Base-by-base conservation (phyloP, 75 land plant species). In the Pinus tabuliformis region DNA sequence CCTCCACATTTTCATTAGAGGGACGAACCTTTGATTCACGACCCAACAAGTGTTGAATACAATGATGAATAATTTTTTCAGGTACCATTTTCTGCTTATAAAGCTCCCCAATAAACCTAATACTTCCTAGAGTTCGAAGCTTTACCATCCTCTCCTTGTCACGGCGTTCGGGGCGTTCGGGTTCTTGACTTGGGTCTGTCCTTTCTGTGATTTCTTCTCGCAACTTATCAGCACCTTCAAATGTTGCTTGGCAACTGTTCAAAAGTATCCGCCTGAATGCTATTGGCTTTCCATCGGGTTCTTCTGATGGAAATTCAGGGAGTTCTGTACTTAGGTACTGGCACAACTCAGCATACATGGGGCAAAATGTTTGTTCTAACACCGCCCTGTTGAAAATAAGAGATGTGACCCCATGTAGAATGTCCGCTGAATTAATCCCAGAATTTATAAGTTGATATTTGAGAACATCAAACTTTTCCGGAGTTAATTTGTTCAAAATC, bases 401-500 rank as follows among this genome's bases (percentile, higher is more conserved):
- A 1, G 33, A 33, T 33, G 33, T 33, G 33, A 33, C 33, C 1
- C 89, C 45, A 2, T 87, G 86, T 72, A 96, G 73, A 73, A 89
- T 91, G 21, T 96, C 99, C 18, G 91, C 81, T 22, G 92, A 78
- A 70, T 80, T 83, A 42, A 96, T 93, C 24, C 97, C 97, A 28
- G 92, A 73, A 73, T 93, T 89, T 75, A 93, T 76, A 37, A 96
- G 76, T 77, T 93, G 92, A 16, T 85, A 90, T 66, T 87, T 86
- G 58, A 96, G 90, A 57, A 90, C 61, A 77, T 89, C 97, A 82
- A 81, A 94, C 83, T 96, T 94, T 77, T 94, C 95, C 7, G 99
- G 97, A 14, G 97, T 91, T 79, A 95, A 79, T 82, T 95, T 93
- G 87, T 93, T 95, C 76, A 95, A 78, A 45, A 95, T 93, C 52